phyloP scores from a whole-genome alignment of 2,329 filamentous ascomycete genomes.

The Zymoseptoria passerinii region DNA sequence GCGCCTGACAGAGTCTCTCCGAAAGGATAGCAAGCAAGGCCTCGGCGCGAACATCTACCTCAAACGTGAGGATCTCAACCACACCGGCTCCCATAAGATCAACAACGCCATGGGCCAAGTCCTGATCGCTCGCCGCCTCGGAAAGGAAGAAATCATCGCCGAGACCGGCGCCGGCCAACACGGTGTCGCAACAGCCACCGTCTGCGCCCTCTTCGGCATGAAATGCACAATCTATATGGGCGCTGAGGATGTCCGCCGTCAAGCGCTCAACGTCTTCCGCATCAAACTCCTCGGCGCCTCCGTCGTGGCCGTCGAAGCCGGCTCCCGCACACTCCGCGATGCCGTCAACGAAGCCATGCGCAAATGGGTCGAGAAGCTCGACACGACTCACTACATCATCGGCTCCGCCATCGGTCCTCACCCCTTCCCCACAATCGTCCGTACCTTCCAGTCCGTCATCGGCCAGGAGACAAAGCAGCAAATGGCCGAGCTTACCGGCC shows the following conservation, averaged over 20 bases:
- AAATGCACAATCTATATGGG: constrained; percentile 98
- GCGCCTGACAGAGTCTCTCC: constrained; percentile 61
- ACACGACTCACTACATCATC: constrained; percentile 96
- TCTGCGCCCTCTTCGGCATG: constrained; percentile 97
- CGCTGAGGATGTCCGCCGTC: constrained; percentile 89
- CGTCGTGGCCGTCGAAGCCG: constrained; percentile 87
- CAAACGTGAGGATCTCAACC: constrained; percentile 95
- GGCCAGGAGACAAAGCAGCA: constrained; percentile 90
- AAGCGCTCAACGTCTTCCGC: constrained; percentile 95
- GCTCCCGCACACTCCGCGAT: constrained; percentile 55
- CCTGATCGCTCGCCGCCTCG: constrained; percentile 72
- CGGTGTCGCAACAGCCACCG: constrained; percentile 92
- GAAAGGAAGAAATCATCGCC: constrained; percentile 95
- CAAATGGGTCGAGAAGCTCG: constrained; percentile 85
- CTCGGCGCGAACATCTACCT: constrained; percentile 95
- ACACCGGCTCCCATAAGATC: constrained; percentile 98
- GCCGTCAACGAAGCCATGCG: constrained; percentile 92
- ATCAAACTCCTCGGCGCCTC: constrained; percentile 93
- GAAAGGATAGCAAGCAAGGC: constrained; percentile 37
- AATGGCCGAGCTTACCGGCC: constrained; percentile 74
- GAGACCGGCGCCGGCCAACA: constrained; percentile 97
- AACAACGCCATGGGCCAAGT: constrained; percentile 96
- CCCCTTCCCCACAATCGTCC: constrained; percentile 94
- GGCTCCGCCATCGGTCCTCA: constrained; percentile 96
- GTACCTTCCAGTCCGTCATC: constrained; percentile 96